A percentile compares a stretch with the other conserved stretches of the same genome.
phyloP scores from a whole-genome alignment of 306 rosid species.

The Biancaea sappan region DNA sequence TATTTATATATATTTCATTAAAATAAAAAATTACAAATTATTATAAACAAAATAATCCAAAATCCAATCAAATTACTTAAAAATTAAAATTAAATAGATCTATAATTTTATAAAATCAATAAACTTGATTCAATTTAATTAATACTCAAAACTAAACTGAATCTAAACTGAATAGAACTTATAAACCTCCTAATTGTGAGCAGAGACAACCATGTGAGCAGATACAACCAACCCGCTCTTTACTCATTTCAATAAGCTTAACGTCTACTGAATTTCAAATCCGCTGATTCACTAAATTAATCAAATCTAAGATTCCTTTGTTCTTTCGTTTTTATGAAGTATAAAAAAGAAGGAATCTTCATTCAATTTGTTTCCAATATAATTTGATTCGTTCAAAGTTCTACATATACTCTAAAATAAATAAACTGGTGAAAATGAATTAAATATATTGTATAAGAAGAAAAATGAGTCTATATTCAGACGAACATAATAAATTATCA shows the following conservation, averaged over 20 bases:
- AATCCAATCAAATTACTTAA: too few species aligned
- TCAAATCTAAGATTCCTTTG: not conserved
- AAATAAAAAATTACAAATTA: too few species aligned
- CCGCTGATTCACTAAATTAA: not conserved
- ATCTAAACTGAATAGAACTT: too few species aligned
- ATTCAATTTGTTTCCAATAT: constrained; percentile 10
- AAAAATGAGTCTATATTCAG: not conserved
- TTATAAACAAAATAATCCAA: too few species aligned
- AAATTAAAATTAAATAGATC: too few species aligned
- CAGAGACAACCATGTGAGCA: not conserved
- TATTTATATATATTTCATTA: too few species aligned
- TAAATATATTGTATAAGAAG: not conserved
- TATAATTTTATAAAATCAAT: too few species aligned
- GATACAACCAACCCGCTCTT: too few species aligned
- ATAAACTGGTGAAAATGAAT: not conserved
- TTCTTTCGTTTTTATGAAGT: not conserved
- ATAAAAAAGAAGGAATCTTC: not conserved
- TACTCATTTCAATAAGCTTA: not conserved
- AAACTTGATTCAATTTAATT: too few species aligned
- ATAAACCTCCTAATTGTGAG: too few species aligned
- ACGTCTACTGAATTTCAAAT: not conserved
- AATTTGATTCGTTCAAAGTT: constrained; percentile 21
- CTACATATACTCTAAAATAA: constrained; percentile 17
- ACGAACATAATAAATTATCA: too few species aligned
- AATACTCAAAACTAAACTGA: too few species aligned